Base-by-base conservation (phyloP, 2,329 filamentous ascomycete genomes). In the Aspergillus oerlinghausenensis region DNA sequence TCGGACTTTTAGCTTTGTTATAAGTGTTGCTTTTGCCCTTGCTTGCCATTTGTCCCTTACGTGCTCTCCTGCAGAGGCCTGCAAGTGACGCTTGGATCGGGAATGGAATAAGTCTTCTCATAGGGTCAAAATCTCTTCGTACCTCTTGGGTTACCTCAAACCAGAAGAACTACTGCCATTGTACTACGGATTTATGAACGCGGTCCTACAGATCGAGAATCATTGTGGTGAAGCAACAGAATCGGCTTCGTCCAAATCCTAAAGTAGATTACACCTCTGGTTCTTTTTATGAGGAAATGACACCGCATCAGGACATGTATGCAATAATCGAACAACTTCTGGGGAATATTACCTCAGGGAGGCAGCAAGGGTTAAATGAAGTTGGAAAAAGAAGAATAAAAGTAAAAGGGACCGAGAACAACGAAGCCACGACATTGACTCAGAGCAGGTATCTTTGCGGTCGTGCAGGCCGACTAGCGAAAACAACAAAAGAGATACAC, bases 391-490 rank as follows among this genome's bases (percentile, higher is more conserved):
- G 49, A 51, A 58, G 57, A 51, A 61, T 53, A 60, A 63, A 55
- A 45, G 29, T 55, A 59, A 60, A 49, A 49, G 53, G 55, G 49
- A 54, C 38, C 52, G 26, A 52, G 60, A 58, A 55, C 54, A 43
- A 54, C 51, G 38, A 63, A 54, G 55, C 57, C 51, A 60, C 54
- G 56, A 60, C 55, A 49, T 53, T 56, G 61, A 70, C 63, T 66
- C 61, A 64, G 65, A 65, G 67, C 62, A 69, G 68, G 65, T 70
- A 70, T 70, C 69, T 67, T 70, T 57, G 61, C 66, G 67, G 65
- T 65, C 68, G 63, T 64, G 60, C 60, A 60, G 64, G 60, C 61
- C 61, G 63, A 63, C 59, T 55, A 58, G 50, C 52, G 57, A 61
- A 55, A 60, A 58, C 50, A 59, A 53, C 49, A 59, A 38, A 51